phyloP scores from a whole-genome alignment of 495 filamentous ascomycete genomes.

The Lophiostoma macrostomum region DNA sequence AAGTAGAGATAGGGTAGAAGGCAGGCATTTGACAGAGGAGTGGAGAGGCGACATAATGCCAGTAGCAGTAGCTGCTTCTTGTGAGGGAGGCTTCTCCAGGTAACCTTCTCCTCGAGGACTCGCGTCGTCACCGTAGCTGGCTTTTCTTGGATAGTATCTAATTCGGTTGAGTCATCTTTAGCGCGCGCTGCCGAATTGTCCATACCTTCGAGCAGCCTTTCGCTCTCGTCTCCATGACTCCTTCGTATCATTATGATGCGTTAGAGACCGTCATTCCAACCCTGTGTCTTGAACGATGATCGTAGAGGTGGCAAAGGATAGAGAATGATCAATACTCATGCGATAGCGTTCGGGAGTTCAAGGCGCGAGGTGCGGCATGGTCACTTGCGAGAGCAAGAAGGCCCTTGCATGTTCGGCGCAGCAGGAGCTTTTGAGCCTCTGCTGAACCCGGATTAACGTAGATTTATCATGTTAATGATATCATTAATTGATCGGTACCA shows the following conservation, averaged over 20 bases:
- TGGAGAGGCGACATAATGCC: conserved; percentile 65
- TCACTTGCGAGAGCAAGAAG: neutral
- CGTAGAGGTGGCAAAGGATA: too few relatives aligned
- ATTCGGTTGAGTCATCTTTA: too few relatives aligned
- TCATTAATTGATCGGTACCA: conserved; percentile 10
- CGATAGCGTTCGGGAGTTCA: too few relatives aligned
- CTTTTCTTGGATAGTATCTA: conserved; percentile 15
- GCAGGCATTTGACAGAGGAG: conserved; percentile 70
- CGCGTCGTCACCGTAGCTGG: neutral
- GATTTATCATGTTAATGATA: conserved; percentile 4
- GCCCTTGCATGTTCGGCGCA: neutral
- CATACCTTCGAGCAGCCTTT: conserved; percentile 21
- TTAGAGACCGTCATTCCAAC: neutral
- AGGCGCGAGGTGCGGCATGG: too few relatives aligned
- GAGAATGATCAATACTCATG: neutral
- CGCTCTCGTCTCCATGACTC: conserved; percentile 6
- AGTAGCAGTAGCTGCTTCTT: conserved; percentile 70
- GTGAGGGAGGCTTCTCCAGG: conserved; percentile 52
- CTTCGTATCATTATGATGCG: neutral
- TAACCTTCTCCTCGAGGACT: conserved; percentile 20
- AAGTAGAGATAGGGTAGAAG: conserved; percentile 58
- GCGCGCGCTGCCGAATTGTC: neutral
- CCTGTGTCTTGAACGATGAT: neutral
- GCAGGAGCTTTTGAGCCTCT: conserved; percentile 7
- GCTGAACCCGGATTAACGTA: neutral